Evolutionary conservation across 1,139 yeast species (phyloP), one percentile per base, ranked within the genome.

Genomic region (Lipomyces yarrowii): DNA sequence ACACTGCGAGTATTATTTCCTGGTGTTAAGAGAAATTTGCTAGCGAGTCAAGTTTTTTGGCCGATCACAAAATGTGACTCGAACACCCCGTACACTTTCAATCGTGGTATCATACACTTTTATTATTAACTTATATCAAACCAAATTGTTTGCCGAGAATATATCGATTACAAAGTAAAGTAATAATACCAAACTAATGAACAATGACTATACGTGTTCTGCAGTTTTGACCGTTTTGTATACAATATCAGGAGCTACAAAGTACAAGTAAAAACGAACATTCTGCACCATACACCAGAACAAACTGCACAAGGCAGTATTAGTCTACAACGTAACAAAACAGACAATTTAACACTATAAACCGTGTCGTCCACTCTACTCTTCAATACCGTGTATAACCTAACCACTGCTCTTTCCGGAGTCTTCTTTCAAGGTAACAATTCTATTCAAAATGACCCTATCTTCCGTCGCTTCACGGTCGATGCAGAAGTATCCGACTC

Each of bases 401-500:
- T 52, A 52, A 13, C 32, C 55, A 23, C 33, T 15, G 13, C 55
- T 52, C 75, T 80, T 79, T 48, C 74, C 72, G 51, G 76, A 73
- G 66, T 81, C 83, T 67, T 92, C 98, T 81, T 92, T 93, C 78
- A 93, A 84, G 11, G 96, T 88, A 59, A 93, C 98, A 74, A 92
- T 91, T 77, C 97, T 85, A 80, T 93, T 93, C 77, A 96, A 82
- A 56, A 93, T 84, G 72, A 91, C 79, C 68, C 80, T 82, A 2
- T 68, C 73, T 59, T 84, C 87, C 6, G 82, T 81, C 64, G 91
- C 81, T 71, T 94, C 98, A 74, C 84, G 86, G 77, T 96, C 99
- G 78, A 91, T 80, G 77, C 97, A 89, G 85, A 93, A 96, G 79
- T 94, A 94, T 33, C 99, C 99, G 62, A 91, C 94, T 80, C 99